These are phyloP conservation scores for Arachis stenosperma DNA, from an alignment of 306 rosid species.

Conservation along the genomic window DNA sequence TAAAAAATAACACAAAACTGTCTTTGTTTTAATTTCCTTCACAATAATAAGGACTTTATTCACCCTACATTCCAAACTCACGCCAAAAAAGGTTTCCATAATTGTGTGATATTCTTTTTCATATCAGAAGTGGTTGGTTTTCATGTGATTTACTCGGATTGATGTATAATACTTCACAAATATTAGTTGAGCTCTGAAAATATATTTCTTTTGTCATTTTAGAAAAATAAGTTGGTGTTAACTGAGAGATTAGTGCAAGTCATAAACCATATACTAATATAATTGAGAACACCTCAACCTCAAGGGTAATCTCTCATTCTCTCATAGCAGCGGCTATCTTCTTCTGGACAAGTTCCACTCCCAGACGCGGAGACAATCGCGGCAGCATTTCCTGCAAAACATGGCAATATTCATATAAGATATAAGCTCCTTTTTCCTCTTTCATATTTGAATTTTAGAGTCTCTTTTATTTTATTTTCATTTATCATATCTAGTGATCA, in stretches of 20 bases:
- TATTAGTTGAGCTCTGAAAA: background rate
- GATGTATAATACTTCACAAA: background rate
- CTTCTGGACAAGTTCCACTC: conserved; percentile 84
- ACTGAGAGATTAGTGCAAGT: conserved; percentile 9
- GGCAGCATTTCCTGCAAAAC: conserved; percentile 71
- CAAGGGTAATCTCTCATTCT: conserved; percentile 38
- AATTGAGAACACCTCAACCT: conserved; percentile 8
- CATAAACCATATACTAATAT: conserved; percentile 18
- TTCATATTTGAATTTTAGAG: background rate
- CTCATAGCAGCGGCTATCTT: conserved; percentile 75
- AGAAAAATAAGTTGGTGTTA: background rate
- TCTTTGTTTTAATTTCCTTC: background rate
- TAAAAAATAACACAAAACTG: background rate
- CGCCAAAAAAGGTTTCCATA: background rate
- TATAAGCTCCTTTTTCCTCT: background rate
- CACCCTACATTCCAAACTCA: background rate
- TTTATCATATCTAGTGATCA: background rate
- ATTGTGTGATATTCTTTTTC: background rate
- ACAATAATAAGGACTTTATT: background rate
- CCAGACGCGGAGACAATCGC: conserved; percentile 83
- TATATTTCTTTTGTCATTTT: background rate
- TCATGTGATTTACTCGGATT: conserved; percentile 1
- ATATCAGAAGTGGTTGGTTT: background rate
- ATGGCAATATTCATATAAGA: conserved; percentile 35
- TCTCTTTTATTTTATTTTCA: background rate